Conservation (phyloP, 306 rosid genomes). For the Sicyos baderoa region DNA sequence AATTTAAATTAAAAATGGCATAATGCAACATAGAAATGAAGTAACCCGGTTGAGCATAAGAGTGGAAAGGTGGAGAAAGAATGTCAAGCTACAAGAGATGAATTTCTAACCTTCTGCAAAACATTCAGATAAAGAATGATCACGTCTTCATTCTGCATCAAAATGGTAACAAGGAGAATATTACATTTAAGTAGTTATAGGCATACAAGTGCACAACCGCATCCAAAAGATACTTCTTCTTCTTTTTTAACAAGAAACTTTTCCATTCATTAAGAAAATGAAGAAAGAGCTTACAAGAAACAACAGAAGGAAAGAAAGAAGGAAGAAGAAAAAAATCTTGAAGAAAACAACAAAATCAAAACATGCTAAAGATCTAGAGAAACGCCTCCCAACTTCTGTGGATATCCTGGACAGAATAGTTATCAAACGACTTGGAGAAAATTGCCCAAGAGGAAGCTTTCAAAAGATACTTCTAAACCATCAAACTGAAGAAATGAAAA, state of each 20-base stretch:
- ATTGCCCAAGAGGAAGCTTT: no score
- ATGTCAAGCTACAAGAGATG: slow-evolving; percentile 21
- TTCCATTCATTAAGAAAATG: no score
- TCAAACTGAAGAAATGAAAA: slow-evolving; percentile 9
- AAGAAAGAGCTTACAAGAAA: no score
- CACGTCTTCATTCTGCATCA: slow-evolving; percentile 83
- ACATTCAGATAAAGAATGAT: slow-evolving; percentile 63
- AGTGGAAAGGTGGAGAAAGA: not conserved
- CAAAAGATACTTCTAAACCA: slow-evolving; percentile 1
- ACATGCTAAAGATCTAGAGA: no score
- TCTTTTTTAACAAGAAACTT: no score
- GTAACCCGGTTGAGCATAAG: not conserved
- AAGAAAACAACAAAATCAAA: no score
- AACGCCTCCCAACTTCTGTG: no score
- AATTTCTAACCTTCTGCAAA: slow-evolving; percentile 74
- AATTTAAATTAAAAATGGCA: not conserved
- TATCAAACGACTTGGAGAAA: no score
- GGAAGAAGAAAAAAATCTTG: no score
- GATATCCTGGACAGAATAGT: no score
- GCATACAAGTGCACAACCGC: not conserved
- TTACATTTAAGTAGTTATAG: not conserved
- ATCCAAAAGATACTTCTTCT: not conserved
- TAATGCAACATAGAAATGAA: slow-evolving; percentile 6
- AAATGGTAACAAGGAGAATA: slow-evolving; percentile 11
- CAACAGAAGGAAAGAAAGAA: no score